Evolutionary conservation across 2,329 filamentous ascomycete species (phyloP), one percentile per base, ranked within the genome.

Genomic region (Paraconiothyrium sp.): DNA sequence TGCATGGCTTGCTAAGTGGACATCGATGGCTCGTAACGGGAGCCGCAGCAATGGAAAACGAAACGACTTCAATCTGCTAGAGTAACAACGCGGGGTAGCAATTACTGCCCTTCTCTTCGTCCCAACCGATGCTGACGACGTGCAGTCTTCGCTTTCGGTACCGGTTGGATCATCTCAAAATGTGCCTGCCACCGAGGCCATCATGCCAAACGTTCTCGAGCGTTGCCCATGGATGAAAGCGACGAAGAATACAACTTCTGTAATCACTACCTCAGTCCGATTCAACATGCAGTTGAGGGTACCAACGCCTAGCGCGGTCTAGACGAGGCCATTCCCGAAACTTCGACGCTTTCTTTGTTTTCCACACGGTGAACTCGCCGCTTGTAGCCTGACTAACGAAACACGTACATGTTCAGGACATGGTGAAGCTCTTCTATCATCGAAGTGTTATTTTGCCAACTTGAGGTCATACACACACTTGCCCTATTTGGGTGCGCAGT

Each of bases 21-120:
- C 78, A 78, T 78, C 77, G 76, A 76, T 78, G 76, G 76, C 76
- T 74, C 69, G 62, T 44, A 47, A 46, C 24, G 22, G 41, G 6
- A 55, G 48, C 60, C 41, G 37, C 35, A 41, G 16, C 16, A 41
- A 41, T 41, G 16, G 39, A n/a, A 30, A 30, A 30, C 27, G 27
- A 30, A 30, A 30, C 4, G 27, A 34, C 60, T 63, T 64, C 64
- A 66, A 13, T 54, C 24, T 32, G 51, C 27, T 34, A 9, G 20
- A 13, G 35, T 9, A n/a, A 35, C 51, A 41, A 37, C n/a, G 54
- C 52, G 24, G 39, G 39, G 20, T 35, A 52, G 43, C 9, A 47
- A 16, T 43, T 57, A 22, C 46, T 22, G 41, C 44, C 24, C 43
- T 10, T 39, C 8, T 10, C 48, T n/a, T n/a, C 20, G 22, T 54